Conservation (phyloP, 1,139 yeast species). For the Zhuliangozyma blackwelliae region DNA sequence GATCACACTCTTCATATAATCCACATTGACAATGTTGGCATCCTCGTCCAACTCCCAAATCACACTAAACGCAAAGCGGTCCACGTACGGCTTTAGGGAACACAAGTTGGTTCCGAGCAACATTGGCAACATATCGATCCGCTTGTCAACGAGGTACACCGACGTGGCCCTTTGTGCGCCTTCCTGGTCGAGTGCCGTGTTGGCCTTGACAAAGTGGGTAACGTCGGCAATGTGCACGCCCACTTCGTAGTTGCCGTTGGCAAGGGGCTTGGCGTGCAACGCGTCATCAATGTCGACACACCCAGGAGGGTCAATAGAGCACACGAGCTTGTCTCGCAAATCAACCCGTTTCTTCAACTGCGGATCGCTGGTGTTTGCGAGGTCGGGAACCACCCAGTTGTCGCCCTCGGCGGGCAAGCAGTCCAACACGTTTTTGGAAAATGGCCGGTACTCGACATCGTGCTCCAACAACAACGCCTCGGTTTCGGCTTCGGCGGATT, state of each 20-base stretch:
- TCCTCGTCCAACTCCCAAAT: conserved; percentile 89
- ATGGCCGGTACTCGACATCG: conserved; percentile 95
- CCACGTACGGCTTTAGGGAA: conserved; percentile 92
- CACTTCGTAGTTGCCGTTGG: conserved; percentile 93
- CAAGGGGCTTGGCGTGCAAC: conserved; percentile 74
- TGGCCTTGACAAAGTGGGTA: conserved; percentile 92
- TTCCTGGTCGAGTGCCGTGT: conserved; percentile 88
- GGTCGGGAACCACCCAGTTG: conserved; percentile 82
- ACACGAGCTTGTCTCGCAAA: conserved; percentile 80
- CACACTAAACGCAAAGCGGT: conserved; percentile 92
- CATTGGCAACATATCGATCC: conserved; percentile 98
- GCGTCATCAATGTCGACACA: conserved; percentile 99
- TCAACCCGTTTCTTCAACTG: conserved; percentile 69
- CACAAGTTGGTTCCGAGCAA: conserved; percentile 93
- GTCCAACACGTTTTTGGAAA: conserved; percentile 84
- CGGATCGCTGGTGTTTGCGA: conserved; percentile 48
- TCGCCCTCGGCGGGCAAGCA: conserved; percentile 94
- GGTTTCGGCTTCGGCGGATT: conserved; percentile 92
- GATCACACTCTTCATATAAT: conserved; percentile 84
- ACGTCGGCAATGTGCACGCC: conserved; percentile 99
- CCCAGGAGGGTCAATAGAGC: conserved; percentile 96
- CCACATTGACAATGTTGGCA: conserved; percentile 80
- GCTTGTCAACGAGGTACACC: conserved; percentile 94
- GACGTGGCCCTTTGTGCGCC: conserved; percentile 98
- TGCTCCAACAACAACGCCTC: conserved; percentile 92